phyloP scores from a whole-genome alignment of 257 asterid genomes.

The Penstemon newberryi region DNA sequence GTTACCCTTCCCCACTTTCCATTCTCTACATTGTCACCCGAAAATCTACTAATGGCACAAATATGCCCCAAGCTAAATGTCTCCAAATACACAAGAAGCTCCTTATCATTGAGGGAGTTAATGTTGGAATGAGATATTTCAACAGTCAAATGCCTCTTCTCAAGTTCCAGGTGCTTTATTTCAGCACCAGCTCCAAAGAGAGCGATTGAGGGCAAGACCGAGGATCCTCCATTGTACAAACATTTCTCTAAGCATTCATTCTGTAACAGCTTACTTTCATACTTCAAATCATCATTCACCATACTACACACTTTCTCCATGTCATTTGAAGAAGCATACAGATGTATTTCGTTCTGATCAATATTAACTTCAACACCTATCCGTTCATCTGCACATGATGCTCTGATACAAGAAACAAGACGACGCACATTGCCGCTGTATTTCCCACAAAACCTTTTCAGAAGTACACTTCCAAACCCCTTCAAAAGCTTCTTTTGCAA shows the following conservation, averaged over 20 bases:
- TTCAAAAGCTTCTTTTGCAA: conserved; percentile 60
- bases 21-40: conserved; percentile 49
- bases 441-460: conserved; percentile 88
- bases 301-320: conserved; percentile 52
- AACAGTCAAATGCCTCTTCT: conserved; percentile 71
- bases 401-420: conserved; percentile 61
- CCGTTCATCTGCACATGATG: conserved; percentile 60
- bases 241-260: conserved; percentile 78
- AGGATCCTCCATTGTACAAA: conserved; percentile 59
- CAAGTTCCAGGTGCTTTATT: conserved; percentile 87
- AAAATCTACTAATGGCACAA: conserved; percentile 57
- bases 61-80: conserved; percentile 48
- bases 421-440: conserved; percentile 41
- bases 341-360: conserved; percentile 57
- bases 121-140: conserved; percentile 59
- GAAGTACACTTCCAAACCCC: conserved; percentile 58
- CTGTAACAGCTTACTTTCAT: conserved; percentile 54
- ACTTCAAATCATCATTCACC: conserved; percentile 59
- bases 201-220: conserved; percentile 58
- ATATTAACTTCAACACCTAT: conserved; percentile 66
- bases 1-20: conserved; percentile 87
- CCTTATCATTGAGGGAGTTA: conserved; percentile 55
- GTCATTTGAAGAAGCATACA: conserved; percentile 67
- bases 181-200: conserved; percentile 94
- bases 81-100: conserved; percentile 69